Percentiles rank a stretch among this genome's conserved stretches.
These are phyloP conservation scores for Solanum commersonii DNA, from an alignment of 257 asterid genomes.

Conservation along the genomic window DNA sequence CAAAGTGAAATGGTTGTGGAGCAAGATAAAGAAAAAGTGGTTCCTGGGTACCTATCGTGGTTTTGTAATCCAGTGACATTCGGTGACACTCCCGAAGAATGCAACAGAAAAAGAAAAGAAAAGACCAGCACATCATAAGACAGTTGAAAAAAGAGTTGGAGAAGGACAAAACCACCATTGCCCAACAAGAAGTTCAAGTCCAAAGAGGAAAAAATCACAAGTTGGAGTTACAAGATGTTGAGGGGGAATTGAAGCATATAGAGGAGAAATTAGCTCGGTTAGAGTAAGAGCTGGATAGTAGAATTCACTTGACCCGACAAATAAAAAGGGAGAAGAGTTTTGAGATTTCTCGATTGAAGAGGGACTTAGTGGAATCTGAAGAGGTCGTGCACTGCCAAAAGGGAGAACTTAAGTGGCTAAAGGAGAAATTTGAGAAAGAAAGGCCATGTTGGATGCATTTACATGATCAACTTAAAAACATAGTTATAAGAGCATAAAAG, in stretches of 20 bases:
- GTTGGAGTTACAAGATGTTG: not conserved
- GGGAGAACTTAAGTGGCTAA: not conserved
- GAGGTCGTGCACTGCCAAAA: not conserved
- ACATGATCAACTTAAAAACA: not conserved
- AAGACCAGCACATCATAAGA: not conserved
- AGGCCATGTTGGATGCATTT: not conserved
- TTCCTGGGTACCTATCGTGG: too few relatives aligned
- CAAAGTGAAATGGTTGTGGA: not conserved
- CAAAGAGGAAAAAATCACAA: not conserved
- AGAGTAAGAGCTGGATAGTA: not conserved
- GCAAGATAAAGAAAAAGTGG: not conserved
- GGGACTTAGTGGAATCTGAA: not conserved
- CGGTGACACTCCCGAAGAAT: too few relatives aligned
- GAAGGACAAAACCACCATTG: not conserved
- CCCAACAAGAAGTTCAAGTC: not conserved
- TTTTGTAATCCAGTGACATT: too few relatives aligned
- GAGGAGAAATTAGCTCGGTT: not conserved
- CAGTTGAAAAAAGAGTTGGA: not conserved
- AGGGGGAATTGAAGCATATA: not conserved
- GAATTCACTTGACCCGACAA: not conserved
- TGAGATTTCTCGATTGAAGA: not conserved
- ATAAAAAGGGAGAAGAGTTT: not conserved
- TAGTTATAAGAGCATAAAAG: not conserved
- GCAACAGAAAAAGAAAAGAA: not conserved
- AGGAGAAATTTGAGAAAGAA: not conserved